phyloP scores from a whole-genome alignment of 2,329 filamentous ascomycete genomes.

The Trichoderma sp. region DNA sequence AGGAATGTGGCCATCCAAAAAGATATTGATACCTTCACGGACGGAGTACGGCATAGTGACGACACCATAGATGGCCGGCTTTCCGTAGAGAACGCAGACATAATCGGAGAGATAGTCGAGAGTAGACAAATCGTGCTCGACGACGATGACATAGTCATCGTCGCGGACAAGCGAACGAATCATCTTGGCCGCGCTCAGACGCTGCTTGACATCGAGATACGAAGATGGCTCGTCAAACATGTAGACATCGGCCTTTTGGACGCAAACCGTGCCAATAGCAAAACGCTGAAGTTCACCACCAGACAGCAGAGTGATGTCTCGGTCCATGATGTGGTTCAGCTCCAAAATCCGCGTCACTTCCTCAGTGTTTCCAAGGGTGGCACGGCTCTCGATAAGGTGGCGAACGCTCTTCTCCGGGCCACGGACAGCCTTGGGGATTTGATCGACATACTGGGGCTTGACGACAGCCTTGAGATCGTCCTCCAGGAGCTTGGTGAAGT shows the following conservation, averaged over 20 bases:
- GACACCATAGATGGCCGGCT: slow-evolving; percentile 94
- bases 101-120: slow-evolving; percentile 98
- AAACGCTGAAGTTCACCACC: slow-evolving; percentile 98
- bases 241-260: slow-evolving; percentile 96
- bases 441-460: slow-evolving; percentile 99
- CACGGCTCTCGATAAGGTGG: slow-evolving; percentile 73
- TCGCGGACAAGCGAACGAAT: slow-evolving; percentile 88
- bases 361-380: slow-evolving; percentile 76
- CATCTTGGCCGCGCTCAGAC: slow-evolving; percentile 86
- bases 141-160: slow-evolving; percentile 95
- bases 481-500: slow-evolving; percentile 97
- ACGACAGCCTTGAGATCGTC: slow-evolving; percentile 97
- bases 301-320: slow-evolving; percentile 86
- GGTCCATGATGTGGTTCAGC: slow-evolving; percentile 84
- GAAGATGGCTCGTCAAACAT: slow-evolving; percentile 99
- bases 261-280: slow-evolving; percentile 92
- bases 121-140: slow-evolving; percentile 98
- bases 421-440: slow-evolving; percentile 91
- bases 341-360: slow-evolving; percentile 84
- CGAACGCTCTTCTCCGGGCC: slow-evolving; percentile 78
- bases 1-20: slow-evolving; percentile 96
- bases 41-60: slow-evolving; percentile 95
- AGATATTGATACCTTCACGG: slow-evolving; percentile 98
- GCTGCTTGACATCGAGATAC: slow-evolving; percentile 98
- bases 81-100: slow-evolving; percentile 95